Evolutionary conservation across 192 early-diverging fungal genomes (phyloP).

Genomic region (Piromyces finnis): DNA sequence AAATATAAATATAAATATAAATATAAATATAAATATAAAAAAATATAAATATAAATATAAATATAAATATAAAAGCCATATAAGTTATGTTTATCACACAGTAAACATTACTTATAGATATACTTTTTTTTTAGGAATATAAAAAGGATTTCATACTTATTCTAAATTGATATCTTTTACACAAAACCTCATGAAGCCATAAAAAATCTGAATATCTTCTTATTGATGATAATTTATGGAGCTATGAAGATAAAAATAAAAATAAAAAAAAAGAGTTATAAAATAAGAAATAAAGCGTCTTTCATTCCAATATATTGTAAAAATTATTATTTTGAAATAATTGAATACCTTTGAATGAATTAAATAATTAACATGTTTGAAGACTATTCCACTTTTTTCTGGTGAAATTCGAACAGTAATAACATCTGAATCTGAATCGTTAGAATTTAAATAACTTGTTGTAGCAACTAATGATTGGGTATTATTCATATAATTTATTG

Average conservation of each 20-base stretch:
- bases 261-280: too few species aligned
- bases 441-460: neutral
- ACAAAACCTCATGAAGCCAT: conserved; percentile 64
- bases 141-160: conserved; percentile 15
- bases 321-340: too few species aligned
- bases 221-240: conserved; percentile 15
- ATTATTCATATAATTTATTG: neutral
- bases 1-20: too few species aligned
- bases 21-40: too few species aligned
- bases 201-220: conserved; percentile 84
- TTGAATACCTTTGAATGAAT: conserved; percentile 50
- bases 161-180: conserved; percentile 63
- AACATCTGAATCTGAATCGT: conserved; percentile 10
- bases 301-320: too few species aligned
- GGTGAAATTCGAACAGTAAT: conserved; percentile 24
- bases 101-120: too few species aligned
- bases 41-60: too few species aligned
- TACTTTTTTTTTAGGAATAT: too few species aligned
- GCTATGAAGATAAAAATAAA: conserved; percentile 1
- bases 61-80: too few species aligned
- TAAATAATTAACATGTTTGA: conserved; percentile 80
- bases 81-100: too few species aligned
- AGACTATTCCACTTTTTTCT: conserved; percentile 37
- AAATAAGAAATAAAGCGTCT: too few species aligned
- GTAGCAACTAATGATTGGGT: neutral